A percentile compares a stretch with the other conserved stretches of the same genome.
These are phyloP conservation scores for Fusarium decemcellulare DNA, from an alignment of 2,329 filamentous ascomycete genomes.

Conservation along the genomic window DNA sequence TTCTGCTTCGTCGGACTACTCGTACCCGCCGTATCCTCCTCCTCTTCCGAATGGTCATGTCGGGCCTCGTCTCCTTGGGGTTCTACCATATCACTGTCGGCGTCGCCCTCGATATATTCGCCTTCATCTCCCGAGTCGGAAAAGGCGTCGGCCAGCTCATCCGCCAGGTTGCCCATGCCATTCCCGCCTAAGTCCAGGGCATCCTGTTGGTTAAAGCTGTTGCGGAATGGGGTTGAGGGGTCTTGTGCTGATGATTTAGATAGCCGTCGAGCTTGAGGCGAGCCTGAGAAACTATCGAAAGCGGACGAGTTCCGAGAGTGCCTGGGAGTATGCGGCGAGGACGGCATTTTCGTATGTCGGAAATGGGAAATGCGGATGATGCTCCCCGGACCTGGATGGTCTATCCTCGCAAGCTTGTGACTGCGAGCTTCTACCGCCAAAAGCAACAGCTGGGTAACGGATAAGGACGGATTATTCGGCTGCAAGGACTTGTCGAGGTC, in stretches of 20 bases:
- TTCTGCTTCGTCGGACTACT: constrained; percentile 35
- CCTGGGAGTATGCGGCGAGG: constrained; percentile 68
- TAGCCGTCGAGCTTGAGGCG: constrained; percentile 62
- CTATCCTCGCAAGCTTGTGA: constrained; percentile 24
- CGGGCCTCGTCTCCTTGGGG: constrained; percentile 13
- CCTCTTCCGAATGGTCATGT: constrained; percentile 24
- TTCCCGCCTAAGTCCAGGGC: constrained; percentile 64
- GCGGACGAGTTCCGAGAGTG: constrained; percentile 72
- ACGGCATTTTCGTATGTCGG: constrained; percentile 48
- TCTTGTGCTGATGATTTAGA: constrained; percentile 68
- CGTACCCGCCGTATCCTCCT: constrained; percentile 19
- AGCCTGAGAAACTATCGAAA: constrained; percentile 64
- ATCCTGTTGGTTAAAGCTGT: constrained; percentile 65
- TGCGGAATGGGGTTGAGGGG: constrained; percentile 62
- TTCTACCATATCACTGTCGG: constrained; percentile 41
- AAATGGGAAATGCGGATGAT: constrained; percentile 18
- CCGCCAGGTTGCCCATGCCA: constrained; percentile 82
- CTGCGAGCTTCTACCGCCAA: constrained; percentile 34
- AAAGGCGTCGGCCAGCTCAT: constrained; percentile 83
- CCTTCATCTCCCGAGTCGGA: constrained; percentile 75
- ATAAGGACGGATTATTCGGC: neutral
- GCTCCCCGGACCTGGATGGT: constrained; percentile 26
- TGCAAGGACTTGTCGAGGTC: neutral
- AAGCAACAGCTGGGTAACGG: constrained; percentile 17
- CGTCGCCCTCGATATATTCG: constrained; percentile 61